phyloP scores from a whole-genome alignment of 2,329 filamentous ascomycete genomes.

The Dactylellina haptotyla region DNA sequence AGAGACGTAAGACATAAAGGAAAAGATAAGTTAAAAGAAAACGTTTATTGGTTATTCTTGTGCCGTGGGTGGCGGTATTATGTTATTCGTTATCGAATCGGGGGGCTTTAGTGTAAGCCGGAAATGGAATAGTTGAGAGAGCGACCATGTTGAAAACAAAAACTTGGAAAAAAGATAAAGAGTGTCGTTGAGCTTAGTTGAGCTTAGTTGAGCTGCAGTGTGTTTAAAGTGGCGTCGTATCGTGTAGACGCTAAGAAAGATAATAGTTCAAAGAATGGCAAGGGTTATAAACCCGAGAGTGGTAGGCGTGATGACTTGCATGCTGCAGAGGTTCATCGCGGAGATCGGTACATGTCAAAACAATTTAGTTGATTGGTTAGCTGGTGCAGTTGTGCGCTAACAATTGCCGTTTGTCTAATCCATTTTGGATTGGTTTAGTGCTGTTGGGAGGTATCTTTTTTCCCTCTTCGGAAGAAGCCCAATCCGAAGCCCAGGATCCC shows the following conservation, averaged over 20 bases:
- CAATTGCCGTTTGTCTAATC: constrained; percentile 16
- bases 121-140: constrained; percentile 40
- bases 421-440: constrained; percentile 28
- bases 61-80: constrained; percentile 46
- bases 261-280: constrained; percentile 39
- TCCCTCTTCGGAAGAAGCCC: constrained; percentile 51
- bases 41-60: constrained; percentile 25
- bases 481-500: constrained; percentile 52
- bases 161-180: constrained; percentile 24
- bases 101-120: constrained; percentile 23
- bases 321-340: constrained; percentile 26
- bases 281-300: constrained; percentile 27
- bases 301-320: constrained; percentile 41
- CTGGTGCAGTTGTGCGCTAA: constrained; percentile 26
- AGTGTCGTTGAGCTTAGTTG: constrained; percentile 43
- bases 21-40: constrained; percentile 19
- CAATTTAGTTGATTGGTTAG: constrained; percentile 38
- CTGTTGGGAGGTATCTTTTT: constrained; percentile 51
- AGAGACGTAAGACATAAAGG: constrained; percentile 22
- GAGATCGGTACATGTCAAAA: constrained; percentile 44
- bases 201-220: too few species aligned
- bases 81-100: constrained; percentile 42
- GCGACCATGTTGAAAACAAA: constrained; percentile 39
- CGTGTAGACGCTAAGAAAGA: constrained; percentile 39
- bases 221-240: constrained; percentile 1